Conservation (phyloP, 768 basidiomycete genomes). For the Lactarius sp. region DNA sequence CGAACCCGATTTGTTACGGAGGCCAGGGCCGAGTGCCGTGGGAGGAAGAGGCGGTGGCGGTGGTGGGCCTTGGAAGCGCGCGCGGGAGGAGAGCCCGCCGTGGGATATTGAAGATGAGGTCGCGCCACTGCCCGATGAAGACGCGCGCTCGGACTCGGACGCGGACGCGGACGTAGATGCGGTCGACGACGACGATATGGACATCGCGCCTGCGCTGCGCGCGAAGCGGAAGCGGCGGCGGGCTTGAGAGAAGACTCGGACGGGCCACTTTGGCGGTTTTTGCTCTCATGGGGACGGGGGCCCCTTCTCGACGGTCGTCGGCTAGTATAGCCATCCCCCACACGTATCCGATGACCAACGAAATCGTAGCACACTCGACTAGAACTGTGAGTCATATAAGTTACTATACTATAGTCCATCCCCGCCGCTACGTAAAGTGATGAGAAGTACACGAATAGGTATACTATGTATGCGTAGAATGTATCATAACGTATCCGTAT, state of each 20-base stretch:
- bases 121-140: background rate
- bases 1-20: background rate
- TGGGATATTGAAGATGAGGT: slow-evolving; percentile 23
- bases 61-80: slow-evolving; percentile 3
- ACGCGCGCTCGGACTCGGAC: background rate
- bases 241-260: background rate
- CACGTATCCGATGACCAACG: too few species aligned
- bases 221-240: slow-evolving; percentile 20
- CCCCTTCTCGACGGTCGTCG: too few species aligned
- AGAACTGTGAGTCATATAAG: too few species aligned
- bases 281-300: too few species aligned
- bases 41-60: background rate
- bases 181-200: background rate
- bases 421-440: too few species aligned
- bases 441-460: background rate
- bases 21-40: background rate
- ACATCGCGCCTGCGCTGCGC: slow-evolving; percentile 15
- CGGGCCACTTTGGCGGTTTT: too few species aligned
- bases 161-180: background rate
- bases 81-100: slow-evolving; percentile 16
- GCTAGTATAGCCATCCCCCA: too few species aligned
- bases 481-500: too few species aligned
- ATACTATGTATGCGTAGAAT: background rate
- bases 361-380: too few species aligned
- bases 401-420: too few species aligned